Base-by-base conservation (phyloP, 1,284 basidiomycete species). In the Retiboletus fuscus region DNA sequence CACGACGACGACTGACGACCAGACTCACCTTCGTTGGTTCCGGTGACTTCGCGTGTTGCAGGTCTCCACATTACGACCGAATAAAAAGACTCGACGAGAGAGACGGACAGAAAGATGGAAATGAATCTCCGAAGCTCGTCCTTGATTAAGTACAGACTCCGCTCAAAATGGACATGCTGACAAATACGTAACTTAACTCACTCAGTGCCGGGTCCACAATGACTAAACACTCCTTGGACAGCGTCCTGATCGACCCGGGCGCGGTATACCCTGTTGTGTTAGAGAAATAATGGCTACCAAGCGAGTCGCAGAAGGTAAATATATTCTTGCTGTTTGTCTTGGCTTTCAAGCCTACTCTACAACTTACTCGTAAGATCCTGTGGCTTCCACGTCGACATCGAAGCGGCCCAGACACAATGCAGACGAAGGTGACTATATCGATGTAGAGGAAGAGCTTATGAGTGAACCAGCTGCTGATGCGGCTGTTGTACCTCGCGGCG, bases 11-110 rank as follows among this genome's bases (percentile, higher is more conserved):
- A 67, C 18, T n/a, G 8, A 61, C 26, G 80, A 74, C 68, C 64
- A 64, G 24, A 82, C 85, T 71, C 60, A 92, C 93, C 92, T 46
- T 95, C 93, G 73, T 95, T 95, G n/a, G 93, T 94, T 71, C 93
- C 93, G 47, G 92, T 92, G 60, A 94, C 92, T 83, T 93, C 91
- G 72, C 90, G 89, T 73, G 93, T 95, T 73, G 95, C 94, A 72
- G 93, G 94, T 85, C 93, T 91, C 95, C 95, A 96, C 95, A 96
- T 96, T 73, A 66, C 81, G 63, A 64, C 87, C 69, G 64, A 79
- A 76, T 6, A 76, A 76, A 74, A 73, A 66, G 66, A 55, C 67
- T 69, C 67, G 64, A 73, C 67, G 49, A 69, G 64, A 68, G 58
- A 61, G 70, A 69, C 57, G 58, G 70, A 72, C 70, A 64, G 77